phyloP scores from a whole-genome alignment of 768 basidiomycete genomes.

The Tulasnella sp. region DNA sequence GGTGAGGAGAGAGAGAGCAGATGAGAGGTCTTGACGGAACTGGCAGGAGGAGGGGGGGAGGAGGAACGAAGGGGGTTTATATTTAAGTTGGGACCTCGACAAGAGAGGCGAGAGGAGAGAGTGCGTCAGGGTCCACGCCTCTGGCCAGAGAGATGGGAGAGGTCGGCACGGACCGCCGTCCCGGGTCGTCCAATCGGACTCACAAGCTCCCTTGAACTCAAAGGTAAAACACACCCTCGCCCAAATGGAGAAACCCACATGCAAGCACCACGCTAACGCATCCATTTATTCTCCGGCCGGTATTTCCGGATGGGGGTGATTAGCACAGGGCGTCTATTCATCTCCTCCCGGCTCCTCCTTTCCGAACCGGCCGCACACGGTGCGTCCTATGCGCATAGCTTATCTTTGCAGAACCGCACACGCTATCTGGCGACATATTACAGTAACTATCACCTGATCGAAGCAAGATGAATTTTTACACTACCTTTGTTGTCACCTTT shows the following conservation, averaged over 20 bases:
- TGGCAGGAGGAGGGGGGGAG: not conserved
- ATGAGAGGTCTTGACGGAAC: slow-evolving; percentile 4
- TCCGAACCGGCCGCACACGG: not conserved
- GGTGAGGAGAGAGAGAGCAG: not conserved
- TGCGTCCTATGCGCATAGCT: not conserved
- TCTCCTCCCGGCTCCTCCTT: not conserved
- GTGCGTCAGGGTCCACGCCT: not conserved
- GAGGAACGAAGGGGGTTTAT: not conserved
- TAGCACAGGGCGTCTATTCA: not conserved
- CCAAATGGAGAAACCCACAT: slow-evolving; percentile 2
- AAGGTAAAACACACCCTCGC: not conserved
- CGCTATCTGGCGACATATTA: slow-evolving; percentile 16
- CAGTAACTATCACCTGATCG: slow-evolving; percentile 1
- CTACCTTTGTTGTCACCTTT: not conserved
- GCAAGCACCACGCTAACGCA: not conserved
- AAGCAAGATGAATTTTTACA: slow-evolving; percentile 1
- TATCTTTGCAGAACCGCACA: not conserved
- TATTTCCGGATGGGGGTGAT: slow-evolving; percentile 5
- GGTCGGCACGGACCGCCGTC: slow-evolving; percentile 13
- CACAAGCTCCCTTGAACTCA: slow-evolving; percentile 13
- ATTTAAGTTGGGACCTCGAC: slow-evolving; percentile 10
- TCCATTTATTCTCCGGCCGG: slow-evolving; percentile 3
- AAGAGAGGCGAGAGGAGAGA: not conserved
- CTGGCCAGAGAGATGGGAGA: not conserved
- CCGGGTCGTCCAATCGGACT: slow-evolving; percentile 13